Evolutionary conservation across 257 asterid genomes (phyloP).

Genomic region (Solanum medicagineum): DNA sequence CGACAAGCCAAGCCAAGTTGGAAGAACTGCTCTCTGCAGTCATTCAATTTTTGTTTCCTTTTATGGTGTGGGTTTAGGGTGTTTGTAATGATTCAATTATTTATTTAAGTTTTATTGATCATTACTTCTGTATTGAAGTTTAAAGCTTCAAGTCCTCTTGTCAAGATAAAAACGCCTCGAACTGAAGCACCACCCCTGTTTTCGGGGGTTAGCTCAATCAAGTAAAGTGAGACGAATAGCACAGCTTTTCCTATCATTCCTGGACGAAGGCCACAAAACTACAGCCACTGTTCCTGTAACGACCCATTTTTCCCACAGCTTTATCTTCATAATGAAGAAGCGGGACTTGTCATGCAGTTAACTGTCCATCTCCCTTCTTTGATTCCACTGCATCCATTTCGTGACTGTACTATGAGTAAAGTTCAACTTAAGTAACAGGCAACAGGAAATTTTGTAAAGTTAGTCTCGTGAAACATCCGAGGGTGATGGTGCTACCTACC

Average conservation of each 20-base stretch:
- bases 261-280: conserved; percentile 49
- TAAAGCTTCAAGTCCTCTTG: background rate
- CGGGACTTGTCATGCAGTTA: conserved; percentile 74
- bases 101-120: background rate
- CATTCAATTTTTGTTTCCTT: background rate
- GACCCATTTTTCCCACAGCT: conserved; percentile 42
- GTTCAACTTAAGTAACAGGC: background rate
- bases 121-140: too few relatives aligned
- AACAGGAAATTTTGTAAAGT: background rate
- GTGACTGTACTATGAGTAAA: background rate
- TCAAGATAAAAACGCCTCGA: background rate
- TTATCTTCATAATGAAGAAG: conserved; percentile 61
- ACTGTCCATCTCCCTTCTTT: conserved; percentile 60
- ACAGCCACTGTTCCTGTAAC: conserved; percentile 50
- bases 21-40: background rate
- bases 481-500: conserved; percentile 9
- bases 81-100: background rate
- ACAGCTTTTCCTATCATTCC: conserved; percentile 58
- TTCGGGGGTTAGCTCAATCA: background rate
- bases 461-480: background rate
- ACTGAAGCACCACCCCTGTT: background rate
- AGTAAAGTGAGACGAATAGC: background rate
- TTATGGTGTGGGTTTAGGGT: background rate
- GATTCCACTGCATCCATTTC: conserved; percentile 44
- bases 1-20: background rate